These are phyloP conservation scores for Ogataea nakhonphanomensis DNA, from an alignment of 805 yeast species.

Conservation along the genomic window DNA sequence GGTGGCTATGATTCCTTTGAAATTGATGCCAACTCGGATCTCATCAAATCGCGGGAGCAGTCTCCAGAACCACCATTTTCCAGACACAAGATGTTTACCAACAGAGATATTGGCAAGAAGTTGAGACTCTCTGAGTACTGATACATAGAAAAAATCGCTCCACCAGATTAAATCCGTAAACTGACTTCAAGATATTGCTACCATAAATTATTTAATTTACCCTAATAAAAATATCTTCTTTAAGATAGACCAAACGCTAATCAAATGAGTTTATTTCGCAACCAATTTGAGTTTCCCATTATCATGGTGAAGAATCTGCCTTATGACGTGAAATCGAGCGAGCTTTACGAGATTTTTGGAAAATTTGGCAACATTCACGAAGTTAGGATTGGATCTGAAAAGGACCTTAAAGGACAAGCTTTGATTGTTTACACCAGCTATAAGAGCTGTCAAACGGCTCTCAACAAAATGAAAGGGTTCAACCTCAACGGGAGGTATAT, in stretches of 20 bases:
- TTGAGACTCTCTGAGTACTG: constrained; percentile 61
- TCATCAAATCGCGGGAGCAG: constrained; percentile 53
- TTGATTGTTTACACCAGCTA: constrained; percentile 50
- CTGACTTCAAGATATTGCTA: no score
- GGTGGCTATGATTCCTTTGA: constrained; percentile 91
- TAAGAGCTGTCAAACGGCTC: constrained; percentile 47
- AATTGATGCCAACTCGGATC: constrained; percentile 51
- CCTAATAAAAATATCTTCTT: background rate
- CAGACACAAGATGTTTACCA: constrained; percentile 28
- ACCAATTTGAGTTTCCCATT: constrained; percentile 31
- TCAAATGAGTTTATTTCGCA: constrained; percentile 15
- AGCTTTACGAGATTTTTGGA: constrained; percentile 50
- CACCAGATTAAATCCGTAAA: background rate
- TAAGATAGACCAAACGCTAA: background rate
- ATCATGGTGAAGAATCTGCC: constrained; percentile 57
- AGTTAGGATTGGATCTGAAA: constrained; percentile 41
- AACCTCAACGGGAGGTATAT: constrained; percentile 57
- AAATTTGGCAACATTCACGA: constrained; percentile 56
- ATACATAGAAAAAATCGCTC: constrained; percentile 2
- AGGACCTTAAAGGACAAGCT: constrained; percentile 47
- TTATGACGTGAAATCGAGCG: constrained; percentile 42
- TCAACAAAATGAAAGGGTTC: constrained; percentile 55
- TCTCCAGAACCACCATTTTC: constrained; percentile 49
- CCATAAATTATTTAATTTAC: no score
- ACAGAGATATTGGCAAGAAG: constrained; percentile 60